Evolutionary conservation across 2,329 filamentous ascomycete genomes (phyloP), one percentile per base, ranked within the genome.

Genomic region (Alternaria postmessia): DNA sequence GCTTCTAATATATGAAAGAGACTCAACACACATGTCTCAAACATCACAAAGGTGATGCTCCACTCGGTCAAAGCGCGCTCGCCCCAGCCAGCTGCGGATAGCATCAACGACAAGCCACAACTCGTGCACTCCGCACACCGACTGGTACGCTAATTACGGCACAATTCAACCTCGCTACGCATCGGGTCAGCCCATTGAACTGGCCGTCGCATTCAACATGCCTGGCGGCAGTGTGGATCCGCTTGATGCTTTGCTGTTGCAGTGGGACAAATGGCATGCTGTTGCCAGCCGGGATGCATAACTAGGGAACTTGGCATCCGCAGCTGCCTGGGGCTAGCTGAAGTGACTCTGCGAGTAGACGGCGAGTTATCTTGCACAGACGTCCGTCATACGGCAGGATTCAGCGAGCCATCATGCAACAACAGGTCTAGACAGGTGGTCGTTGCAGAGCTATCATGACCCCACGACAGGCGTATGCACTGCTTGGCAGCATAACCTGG

Each of bases 1-100:
- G 48, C 52, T 41, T 59, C 44, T 64, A 63, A 65, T 69, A 69
- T 69, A 69, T 65, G 65, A 65, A 64, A 61, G 54, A 63, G 26
- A 48, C n/a, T 42, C 39, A 59, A 61, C 53, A 36, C 62, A 51
- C 57, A 57, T 52, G 51, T 57, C 47, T 63, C 62, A 55, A 58
- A 46, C 55, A 46, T 42, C 48, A 51, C 49, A 64, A 60, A 67
- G 54, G 41, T 43, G 51, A 49, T 59, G 51, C 42, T 38, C 51
- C 46, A 51, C 41, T 34, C 28, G 43, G 62, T 60, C 64, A 44
- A 55, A 63, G 61, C 59, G 52, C 51, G 62, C 39, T 47, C 56
- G 54, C 32, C 58, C 51, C 57, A 62, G 43, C 54, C 44, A 59
- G 63, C 66, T 70, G 66, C 60, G 64, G 54, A 69, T 64, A 56